phyloP scores from a whole-genome alignment of 2,329 filamentous ascomycete species.

The Colletotrichum endophyticum region DNA sequence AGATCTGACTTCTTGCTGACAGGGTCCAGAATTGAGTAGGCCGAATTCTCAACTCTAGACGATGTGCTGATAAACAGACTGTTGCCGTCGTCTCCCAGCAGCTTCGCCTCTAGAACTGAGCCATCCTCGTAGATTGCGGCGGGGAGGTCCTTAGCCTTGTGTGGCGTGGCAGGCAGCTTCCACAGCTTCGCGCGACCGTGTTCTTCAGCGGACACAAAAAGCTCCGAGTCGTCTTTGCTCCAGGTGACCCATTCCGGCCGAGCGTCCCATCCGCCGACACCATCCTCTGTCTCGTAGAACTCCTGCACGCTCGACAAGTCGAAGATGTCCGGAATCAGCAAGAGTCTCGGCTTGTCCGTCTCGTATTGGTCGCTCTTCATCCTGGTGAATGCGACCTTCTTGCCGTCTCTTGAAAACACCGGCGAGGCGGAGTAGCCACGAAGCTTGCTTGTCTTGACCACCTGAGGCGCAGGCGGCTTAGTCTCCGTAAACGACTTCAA shows the following conservation, averaged over 20 bases:
- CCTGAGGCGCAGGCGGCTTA: constrained; percentile 53
- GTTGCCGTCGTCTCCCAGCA: constrained; percentile 50
- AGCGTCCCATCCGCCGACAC: constrained; percentile 66
- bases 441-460: constrained; percentile 61
- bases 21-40: constrained; percentile 66
- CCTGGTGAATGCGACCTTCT: constrained; percentile 74
- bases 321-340: constrained; percentile 66
- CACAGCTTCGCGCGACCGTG: constrained; percentile 67
- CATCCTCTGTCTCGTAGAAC: constrained; percentile 66
- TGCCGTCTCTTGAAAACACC: constrained; percentile 76
- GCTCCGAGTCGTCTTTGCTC: constrained; percentile 61
- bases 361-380: constrained; percentile 84
- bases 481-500: constrained; percentile 64
- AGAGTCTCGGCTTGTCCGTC: constrained; percentile 74
- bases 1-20: constrained; percentile 37
- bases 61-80: constrained; percentile 69
- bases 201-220: constrained; percentile 79
- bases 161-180: constrained; percentile 61
- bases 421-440: constrained; percentile 71
- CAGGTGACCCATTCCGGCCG: constrained; percentile 62
- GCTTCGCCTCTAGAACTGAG: constrained; percentile 56
- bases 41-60: constrained; percentile 75
- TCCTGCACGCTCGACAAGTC: constrained; percentile 64
- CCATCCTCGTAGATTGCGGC: constrained; percentile 56
- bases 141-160: constrained; percentile 53